Conservation (phyloP, 768 basidiomycete genomes). For the Myochromella boudieri region DNA sequence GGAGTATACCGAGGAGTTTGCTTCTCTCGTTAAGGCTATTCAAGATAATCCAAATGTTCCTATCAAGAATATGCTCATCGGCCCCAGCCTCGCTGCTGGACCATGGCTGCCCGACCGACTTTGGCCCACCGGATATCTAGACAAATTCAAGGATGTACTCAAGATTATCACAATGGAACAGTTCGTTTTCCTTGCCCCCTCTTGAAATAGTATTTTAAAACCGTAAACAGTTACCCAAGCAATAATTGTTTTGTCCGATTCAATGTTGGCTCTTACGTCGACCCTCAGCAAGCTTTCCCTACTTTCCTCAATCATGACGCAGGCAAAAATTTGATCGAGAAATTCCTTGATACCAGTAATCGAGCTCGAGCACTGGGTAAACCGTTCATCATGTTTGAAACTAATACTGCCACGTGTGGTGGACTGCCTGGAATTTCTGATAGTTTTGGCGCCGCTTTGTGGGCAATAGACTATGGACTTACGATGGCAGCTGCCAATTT, state of each 20-base stretch:
- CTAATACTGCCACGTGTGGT: conserved; percentile 67
- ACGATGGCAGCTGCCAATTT: conserved; percentile 64
- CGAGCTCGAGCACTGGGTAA: conserved; percentile 43
- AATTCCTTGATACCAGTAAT: conserved; percentile 50
- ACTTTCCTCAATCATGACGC: conserved; percentile 61
- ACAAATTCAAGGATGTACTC: conserved; percentile 38
- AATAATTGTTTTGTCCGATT: conserved; percentile 63
- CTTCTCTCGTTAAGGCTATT: conserved; percentile 37
- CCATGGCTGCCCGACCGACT: conserved; percentile 47
- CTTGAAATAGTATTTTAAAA: background rate
- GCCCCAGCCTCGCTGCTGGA: conserved; percentile 58
- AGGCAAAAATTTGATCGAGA: conserved; percentile 43
- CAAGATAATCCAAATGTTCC: conserved; percentile 32
- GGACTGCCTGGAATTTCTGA: conserved; percentile 66
- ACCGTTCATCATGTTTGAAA: conserved; percentile 69
- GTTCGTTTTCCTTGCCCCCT: conserved; percentile 28
- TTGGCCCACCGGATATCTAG: conserved; percentile 52
- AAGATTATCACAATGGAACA: conserved; percentile 54
- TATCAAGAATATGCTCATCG: conserved; percentile 49
- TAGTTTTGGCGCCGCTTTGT: conserved; percentile 64
- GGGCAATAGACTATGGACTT: conserved; percentile 61
- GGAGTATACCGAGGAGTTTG: conserved; percentile 53
- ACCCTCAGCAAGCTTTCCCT: conserved; percentile 50
- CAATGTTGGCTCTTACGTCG: conserved; percentile 35
- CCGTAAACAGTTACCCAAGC: conserved; percentile 45